Conservation (phyloP, 192 early-diverging fungal genomes). For the Oehlia diaphana region DNA sequence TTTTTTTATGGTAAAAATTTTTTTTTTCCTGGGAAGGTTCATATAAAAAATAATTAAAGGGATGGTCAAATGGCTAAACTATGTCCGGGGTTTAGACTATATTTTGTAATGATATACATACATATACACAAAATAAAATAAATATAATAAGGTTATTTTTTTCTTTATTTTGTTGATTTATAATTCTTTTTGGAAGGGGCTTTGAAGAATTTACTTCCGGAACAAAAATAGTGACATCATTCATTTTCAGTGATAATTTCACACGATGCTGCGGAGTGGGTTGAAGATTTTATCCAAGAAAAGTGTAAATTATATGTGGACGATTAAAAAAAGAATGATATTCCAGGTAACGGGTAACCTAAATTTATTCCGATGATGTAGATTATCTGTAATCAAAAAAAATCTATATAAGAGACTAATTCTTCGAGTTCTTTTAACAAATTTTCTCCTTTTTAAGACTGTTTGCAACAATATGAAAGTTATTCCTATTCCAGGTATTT, state of each 20-base stretch:
- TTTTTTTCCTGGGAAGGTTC: too few species aligned
- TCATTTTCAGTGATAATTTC: not conserved
- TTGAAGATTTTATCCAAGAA: not conserved
- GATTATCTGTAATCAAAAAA: not conserved
- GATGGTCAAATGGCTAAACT: too few species aligned
- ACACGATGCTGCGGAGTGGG: not conserved
- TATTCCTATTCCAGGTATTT: conserved; percentile 47
- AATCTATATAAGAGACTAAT: not conserved
- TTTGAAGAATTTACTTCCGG: too few species aligned
- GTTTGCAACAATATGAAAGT: conserved; percentile 45
- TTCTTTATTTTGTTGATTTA: too few species aligned
- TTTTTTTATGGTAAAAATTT: too few species aligned
- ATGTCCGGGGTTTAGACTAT: too few species aligned
- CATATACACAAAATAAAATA: too few species aligned
- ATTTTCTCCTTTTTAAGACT: not conserved
- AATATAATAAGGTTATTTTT: too few species aligned
- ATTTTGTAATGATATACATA: too few species aligned
- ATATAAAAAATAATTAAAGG: too few species aligned
- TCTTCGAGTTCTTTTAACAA: not conserved
- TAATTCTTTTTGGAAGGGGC: too few species aligned
- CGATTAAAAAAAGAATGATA: not conserved
- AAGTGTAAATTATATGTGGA: not conserved
- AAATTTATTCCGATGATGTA: not conserved
- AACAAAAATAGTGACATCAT: not conserved
- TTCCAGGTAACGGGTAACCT: not conserved